Evolutionary conservation across 1,139 yeast genomes (phyloP), one percentile per base, ranked within the genome.

Genomic region (Torulaspora globosa): DNA sequence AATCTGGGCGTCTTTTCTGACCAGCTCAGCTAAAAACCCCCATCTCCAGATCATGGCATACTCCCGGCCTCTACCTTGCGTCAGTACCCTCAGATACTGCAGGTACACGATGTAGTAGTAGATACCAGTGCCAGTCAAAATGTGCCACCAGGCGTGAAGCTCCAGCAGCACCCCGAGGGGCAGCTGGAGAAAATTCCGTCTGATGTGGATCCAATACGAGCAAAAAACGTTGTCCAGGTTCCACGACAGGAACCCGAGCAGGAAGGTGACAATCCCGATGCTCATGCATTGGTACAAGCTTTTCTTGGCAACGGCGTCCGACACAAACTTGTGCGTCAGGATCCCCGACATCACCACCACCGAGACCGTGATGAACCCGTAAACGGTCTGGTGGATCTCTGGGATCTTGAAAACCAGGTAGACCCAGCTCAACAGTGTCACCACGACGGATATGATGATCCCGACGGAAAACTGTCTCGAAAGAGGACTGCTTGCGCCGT

Each of bases 71-170:
- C 72, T 71, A 14, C 79, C 80, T 37, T 74, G 73, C 52, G 82
- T 72, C 62, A 78, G 78, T 37, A 80, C 70, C 55, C 94, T 76
- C 57, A 86, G 70, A 60, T 82, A 84, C 65, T 85, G 88, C 52
- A 79, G 63, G 54, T 75, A 78, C 8, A 76, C 77, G 36, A 79
- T 67, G 60, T 77, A 79, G 59, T 75, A 80, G 65, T 86, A 87
- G 12, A 87, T 87, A 50, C 95, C 96, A 10, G 80, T 71, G 2
- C 95, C 95, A 0, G 95, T 87, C 52, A 87, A 75, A 27, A 87
- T 70, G 63, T 92, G 98, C 98, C 98, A 92, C 97, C 97, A 92
- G 14, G 95, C 96, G 63, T 92, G 98, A 28, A 96, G 85, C 64
- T 92, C 98, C 32, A 92, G 72, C 9, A 92, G 55, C 53, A 88